Percentiles rank a stretch among this genome's conserved stretches.
These are phyloP conservation scores for Plantago lanceolata DNA, from an alignment of 305 asterid species.

Conservation along the genomic window DNA sequence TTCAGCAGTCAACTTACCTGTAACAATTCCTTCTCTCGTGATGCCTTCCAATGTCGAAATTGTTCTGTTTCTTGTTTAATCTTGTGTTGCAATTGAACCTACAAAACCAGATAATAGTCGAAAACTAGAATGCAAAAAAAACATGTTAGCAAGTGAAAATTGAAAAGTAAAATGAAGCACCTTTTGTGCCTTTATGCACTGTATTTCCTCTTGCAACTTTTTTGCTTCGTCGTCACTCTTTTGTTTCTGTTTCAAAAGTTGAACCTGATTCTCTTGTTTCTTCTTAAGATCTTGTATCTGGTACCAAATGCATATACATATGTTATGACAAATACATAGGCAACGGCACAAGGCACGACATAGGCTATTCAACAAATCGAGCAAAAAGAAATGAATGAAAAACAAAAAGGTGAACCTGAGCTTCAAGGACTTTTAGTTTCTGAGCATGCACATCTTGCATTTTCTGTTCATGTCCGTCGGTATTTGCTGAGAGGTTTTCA, in stretches of 20 bases:
- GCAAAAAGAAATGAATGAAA: not conserved
- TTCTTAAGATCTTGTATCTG: slow-evolving; percentile 98
- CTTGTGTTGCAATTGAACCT: slow-evolving; percentile 97
- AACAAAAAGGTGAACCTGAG: slow-evolving; percentile 61
- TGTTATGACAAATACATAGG: slow-evolving; percentile 11
- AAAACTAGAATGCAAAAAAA: slow-evolving; percentile 5
- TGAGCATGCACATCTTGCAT: slow-evolving; percentile 83
- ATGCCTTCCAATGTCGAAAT: slow-evolving; percentile 96
- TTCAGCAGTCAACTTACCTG: slow-evolving; percentile 49
- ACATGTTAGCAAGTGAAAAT: not conserved
- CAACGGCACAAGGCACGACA: no score
- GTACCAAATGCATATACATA: slow-evolving; percentile 1
- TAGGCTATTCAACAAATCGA: not conserved
- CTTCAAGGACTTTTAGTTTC: slow-evolving; percentile 78
- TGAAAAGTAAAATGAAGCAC: slow-evolving; percentile 34
- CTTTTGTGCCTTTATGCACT: slow-evolving; percentile 94
- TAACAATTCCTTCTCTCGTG: slow-evolving; percentile 87
- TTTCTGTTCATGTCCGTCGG: slow-evolving; percentile 86
- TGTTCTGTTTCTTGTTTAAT: slow-evolving; percentile 98
- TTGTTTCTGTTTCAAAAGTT: slow-evolving; percentile 87
- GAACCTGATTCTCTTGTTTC: slow-evolving; percentile 96
- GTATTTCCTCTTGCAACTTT: slow-evolving; percentile 92
- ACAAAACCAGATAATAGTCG: slow-evolving; percentile 23
- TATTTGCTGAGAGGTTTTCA: slow-evolving; percentile 87
- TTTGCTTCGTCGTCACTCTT: slow-evolving; percentile 98